phyloP scores from a whole-genome alignment of 2,329 filamentous ascomycete species.

The Colletotrichum sp. region DNA sequence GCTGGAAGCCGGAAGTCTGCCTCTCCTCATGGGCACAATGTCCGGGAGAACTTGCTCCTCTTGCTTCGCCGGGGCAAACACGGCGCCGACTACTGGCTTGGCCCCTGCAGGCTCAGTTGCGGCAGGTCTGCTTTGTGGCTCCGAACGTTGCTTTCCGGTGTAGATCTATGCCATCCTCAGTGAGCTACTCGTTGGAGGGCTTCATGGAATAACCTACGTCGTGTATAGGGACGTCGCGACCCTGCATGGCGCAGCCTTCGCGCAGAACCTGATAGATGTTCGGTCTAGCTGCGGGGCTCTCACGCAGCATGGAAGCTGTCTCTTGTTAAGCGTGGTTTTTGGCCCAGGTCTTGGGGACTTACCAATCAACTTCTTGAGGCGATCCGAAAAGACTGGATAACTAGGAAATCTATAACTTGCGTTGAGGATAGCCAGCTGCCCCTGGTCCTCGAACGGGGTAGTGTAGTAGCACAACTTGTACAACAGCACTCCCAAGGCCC shows the following conservation, averaged over 20 bases:
- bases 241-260: slow-evolving; percentile 89
- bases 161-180: slow-evolving; percentile 68
- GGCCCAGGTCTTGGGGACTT: slow-evolving; percentile 9
- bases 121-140: slow-evolving; percentile 60
- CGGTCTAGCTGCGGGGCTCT: slow-evolving; percentile 78
- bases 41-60: slow-evolving; percentile 81
- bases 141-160: slow-evolving; percentile 65
- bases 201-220: slow-evolving; percentile 66
- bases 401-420: slow-evolving; percentile 91
- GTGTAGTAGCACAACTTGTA: slow-evolving; percentile 99
- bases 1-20: slow-evolving; percentile 63
- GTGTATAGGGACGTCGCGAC: slow-evolving; percentile 83
- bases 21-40: slow-evolving; percentile 92
- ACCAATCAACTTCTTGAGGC: slow-evolving; percentile 91
- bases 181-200: slow-evolving; percentile 20
- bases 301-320: slow-evolving; percentile 85
- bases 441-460: slow-evolving; percentile 96
- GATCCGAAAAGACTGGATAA: slow-evolving; percentile 89
- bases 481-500: slow-evolving; percentile 91
- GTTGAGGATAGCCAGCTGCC: slow-evolving; percentile 95
- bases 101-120: slow-evolving; percentile 57
- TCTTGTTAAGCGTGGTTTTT: slow-evolving; percentile 23
- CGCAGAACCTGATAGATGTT: slow-evolving; percentile 94
- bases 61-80: slow-evolving; percentile 77
- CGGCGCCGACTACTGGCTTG: slow-evolving; percentile 75